These are phyloP conservation scores for Sporisorium graminicola DNA, from an alignment of 1,284 basidiomycete species.

Conservation along the genomic window DNA sequence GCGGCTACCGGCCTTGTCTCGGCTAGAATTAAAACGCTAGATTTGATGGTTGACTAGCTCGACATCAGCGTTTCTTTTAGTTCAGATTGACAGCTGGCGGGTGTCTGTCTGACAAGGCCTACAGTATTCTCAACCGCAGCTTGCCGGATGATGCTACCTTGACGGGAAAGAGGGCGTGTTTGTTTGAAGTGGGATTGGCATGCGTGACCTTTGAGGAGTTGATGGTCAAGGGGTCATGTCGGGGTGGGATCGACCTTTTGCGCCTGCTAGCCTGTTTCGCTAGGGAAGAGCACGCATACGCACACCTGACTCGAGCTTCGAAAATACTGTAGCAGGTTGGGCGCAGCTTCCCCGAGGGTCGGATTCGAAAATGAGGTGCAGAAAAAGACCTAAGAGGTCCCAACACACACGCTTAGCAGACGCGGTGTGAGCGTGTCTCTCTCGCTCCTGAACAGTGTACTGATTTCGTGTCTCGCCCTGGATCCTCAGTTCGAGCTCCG, in stretches of 20 bases:
- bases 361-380: constrained; percentile 15
- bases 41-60: not conserved
- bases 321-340: not conserved
- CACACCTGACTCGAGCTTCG: no score
- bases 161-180: not conserved
- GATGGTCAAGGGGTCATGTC: not conserved
- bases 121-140: not conserved
- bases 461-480: no score
- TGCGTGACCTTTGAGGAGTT: no score
- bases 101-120: not conserved
- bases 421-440: no score
- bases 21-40: not conserved
- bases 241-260: not conserved
- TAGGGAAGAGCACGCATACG: not conserved
- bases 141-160: not conserved
- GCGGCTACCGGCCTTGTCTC: not conserved
- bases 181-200: no score
- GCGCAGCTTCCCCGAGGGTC: constrained; percentile 19
- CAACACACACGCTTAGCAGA: not conserved
- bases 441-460: no score
- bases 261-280: constrained; percentile 2
- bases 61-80: not conserved
- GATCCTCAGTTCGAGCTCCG: constrained; percentile 15
- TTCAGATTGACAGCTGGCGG: not conserved
- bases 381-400: no score